Percentiles rank a stretch among this genome's conserved stretches.
Evolutionary conservation across 2,329 filamentous ascomycete genomes (phyloP).

Genomic region (Sporothrix curviconia): DNA sequence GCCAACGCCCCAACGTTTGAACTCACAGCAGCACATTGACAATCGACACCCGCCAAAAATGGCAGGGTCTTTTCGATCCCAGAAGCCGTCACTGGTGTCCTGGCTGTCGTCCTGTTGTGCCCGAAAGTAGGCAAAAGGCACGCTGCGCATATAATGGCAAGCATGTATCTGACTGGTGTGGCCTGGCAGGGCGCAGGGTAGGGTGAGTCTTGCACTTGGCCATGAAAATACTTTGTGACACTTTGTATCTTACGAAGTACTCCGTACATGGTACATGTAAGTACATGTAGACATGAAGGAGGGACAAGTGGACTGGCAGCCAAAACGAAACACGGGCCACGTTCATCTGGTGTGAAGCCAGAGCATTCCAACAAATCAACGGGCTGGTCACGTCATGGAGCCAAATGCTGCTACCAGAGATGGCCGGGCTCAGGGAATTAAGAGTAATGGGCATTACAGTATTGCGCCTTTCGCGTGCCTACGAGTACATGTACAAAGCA

Average conservation of each 20-base stretch:
- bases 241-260: too few species aligned
- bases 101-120: too few species aligned
- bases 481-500: too few species aligned
- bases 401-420: not conserved
- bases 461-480: too few species aligned
- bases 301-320: not conserved
- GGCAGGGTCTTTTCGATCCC: not conserved
- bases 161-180: too few species aligned
- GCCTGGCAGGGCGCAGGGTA: not conserved
- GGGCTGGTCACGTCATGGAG: constrained; percentile 5
- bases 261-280: too few species aligned
- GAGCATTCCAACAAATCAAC: not conserved
- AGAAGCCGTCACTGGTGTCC: not conserved
- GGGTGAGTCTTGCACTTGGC: too few species aligned
- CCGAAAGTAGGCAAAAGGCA: constrained; percentile 1
- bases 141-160: too few species aligned
- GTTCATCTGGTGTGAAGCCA: not conserved
- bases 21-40: not conserved
- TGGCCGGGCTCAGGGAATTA: too few species aligned
- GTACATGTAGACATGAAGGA: too few species aligned
- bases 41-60: not conserved
- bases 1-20: not conserved
- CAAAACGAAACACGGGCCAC: not conserved
- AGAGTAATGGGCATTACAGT: too few species aligned
- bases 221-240: too few species aligned